phyloP scores from a whole-genome alignment of 2,329 filamentous ascomycete genomes.

The Nannizziopsis barbatae region DNA sequence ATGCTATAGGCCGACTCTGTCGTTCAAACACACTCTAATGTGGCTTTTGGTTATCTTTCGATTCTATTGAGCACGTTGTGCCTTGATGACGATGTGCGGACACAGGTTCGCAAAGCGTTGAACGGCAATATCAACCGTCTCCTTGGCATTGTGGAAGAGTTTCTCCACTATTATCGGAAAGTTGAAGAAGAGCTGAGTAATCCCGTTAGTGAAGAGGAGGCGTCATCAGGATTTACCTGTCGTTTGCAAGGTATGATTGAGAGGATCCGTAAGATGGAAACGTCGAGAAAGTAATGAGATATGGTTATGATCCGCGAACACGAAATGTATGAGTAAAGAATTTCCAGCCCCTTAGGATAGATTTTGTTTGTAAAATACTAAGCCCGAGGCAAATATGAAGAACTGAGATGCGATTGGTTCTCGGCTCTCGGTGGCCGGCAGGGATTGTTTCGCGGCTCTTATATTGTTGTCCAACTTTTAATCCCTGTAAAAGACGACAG shows the following conservation, averaged over 20 bases:
- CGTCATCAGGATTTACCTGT: slow-evolving; percentile 42
- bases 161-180: slow-evolving; percentile 48
- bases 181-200: slow-evolving; percentile 42
- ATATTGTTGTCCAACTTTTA: too few species aligned
- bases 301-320: background rate
- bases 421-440: too few species aligned
- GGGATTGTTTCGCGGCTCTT: too few species aligned
- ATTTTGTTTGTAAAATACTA: background rate
- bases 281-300: slow-evolving; percentile 2
- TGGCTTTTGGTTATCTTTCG: slow-evolving; percentile 75
- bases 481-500: too few species aligned
- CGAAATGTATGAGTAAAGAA: slow-evolving; percentile 1
- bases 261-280: slow-evolving; percentile 27
- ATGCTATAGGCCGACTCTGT: slow-evolving; percentile 40
- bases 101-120: slow-evolving; percentile 34
- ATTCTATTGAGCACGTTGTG: slow-evolving; percentile 75
- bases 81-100: slow-evolving; percentile 41
- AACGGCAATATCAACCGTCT: slow-evolving; percentile 41
- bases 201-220: slow-evolving; percentile 38
- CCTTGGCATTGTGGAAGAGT: slow-evolving; percentile 50
- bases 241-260: slow-evolving; percentile 44
- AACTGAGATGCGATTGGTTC: too few species aligned
- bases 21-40: slow-evolving; percentile 64
- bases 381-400: too few species aligned
- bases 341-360: background rate